phyloP scores from a whole-genome alignment of 2,329 filamentous ascomycete species.

The Penicillium decumbens region DNA sequence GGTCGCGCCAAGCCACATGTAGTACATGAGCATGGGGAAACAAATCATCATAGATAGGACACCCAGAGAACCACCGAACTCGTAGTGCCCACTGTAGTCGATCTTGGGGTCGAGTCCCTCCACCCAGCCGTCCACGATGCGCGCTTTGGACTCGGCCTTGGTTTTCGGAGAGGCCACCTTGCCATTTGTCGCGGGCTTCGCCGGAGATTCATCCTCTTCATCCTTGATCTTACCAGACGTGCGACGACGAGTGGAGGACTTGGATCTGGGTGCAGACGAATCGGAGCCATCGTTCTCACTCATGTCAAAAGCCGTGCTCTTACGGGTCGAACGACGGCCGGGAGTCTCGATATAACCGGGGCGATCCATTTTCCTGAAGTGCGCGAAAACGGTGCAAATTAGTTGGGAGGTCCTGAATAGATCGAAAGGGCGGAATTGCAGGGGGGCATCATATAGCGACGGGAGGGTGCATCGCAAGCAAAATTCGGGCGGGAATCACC shows the following conservation, averaged over 20 bases:
- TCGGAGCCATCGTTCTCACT: constrained; percentile 29
- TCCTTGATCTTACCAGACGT: constrained; percentile 26
- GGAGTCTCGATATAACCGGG: constrained; percentile 53
- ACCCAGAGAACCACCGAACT: constrained; percentile 86
- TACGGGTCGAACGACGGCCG: constrained; percentile 43
- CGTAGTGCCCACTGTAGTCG: constrained; percentile 54
- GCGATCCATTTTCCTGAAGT: constrained; percentile 49
- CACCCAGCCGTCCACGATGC: constrained; percentile 41
- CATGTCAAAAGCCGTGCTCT: constrained; percentile 37
- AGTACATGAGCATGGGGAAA: constrained; percentile 96
- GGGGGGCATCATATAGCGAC: constrained; percentile 13
- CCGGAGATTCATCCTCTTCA: constrained; percentile 26
- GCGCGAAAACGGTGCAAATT: constrained; percentile 6
- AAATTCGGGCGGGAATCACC: constrained; percentile 24
- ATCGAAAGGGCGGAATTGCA: constrained; percentile 1
- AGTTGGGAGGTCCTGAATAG: constrained; percentile 2
- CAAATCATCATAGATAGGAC: constrained; percentile 80
- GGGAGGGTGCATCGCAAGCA: constrained; percentile 9
- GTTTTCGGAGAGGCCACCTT: constrained; percentile 14
- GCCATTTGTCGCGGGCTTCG: constrained; percentile 23
- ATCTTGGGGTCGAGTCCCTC: constrained; percentile 42
- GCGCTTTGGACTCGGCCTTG: constrained; percentile 24
- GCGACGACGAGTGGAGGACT: constrained; percentile 30
- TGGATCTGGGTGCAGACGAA: constrained; percentile 23
- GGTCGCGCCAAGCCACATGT: constrained; percentile 96